phyloP scores from a whole-genome alignment of 2,329 filamentous ascomycete species.

The Aschersonia sp. region DNA sequence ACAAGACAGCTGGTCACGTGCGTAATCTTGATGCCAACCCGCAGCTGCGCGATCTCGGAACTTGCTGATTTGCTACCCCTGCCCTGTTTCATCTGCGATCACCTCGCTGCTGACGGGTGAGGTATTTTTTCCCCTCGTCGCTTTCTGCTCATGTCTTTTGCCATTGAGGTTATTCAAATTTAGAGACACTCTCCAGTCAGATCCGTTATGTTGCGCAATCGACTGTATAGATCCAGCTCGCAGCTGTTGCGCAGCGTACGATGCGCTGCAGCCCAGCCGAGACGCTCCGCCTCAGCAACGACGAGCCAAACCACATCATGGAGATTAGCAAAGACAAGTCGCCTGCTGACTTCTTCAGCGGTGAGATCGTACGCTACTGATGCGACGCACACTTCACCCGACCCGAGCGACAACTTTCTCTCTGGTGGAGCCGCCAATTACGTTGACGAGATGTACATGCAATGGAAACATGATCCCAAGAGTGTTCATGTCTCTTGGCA shows the following conservation, averaged over 20 bases:
- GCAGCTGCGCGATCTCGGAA: neutral
- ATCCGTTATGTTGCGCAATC: conserved; percentile 21
- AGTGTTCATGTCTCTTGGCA: conserved; percentile 98
- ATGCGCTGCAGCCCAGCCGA: conserved; percentile 24
- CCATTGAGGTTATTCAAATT: neutral
- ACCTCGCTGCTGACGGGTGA: neutral
- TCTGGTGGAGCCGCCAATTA: conserved; percentile 97
- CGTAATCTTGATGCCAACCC: neutral
- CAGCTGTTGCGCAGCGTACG: conserved; percentile 44
- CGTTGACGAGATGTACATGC: conserved; percentile 98
- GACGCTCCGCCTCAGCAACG: conserved; percentile 27
- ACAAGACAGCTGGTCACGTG: too few species aligned
- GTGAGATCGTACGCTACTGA: conserved; percentile 39
- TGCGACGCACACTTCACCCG: conserved; percentile 41
- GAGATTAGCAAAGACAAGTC: conserved; percentile 30
- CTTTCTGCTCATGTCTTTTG: neutral
- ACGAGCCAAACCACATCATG: conserved; percentile 25
- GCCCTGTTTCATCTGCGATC: neutral
- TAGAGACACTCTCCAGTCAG: neutral
- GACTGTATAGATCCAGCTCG: conserved; percentile 49
- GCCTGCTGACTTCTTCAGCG: conserved; percentile 31
- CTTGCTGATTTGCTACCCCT: neutral
- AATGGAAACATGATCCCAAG: conserved; percentile 86
- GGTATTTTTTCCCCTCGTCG: neutral
- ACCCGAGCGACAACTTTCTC: conserved; percentile 91